Evolutionary conservation across 331 rosid genomes (phyloP), one percentile per base, ranked within the genome.

Genomic region (Malus hybrid): DNA sequence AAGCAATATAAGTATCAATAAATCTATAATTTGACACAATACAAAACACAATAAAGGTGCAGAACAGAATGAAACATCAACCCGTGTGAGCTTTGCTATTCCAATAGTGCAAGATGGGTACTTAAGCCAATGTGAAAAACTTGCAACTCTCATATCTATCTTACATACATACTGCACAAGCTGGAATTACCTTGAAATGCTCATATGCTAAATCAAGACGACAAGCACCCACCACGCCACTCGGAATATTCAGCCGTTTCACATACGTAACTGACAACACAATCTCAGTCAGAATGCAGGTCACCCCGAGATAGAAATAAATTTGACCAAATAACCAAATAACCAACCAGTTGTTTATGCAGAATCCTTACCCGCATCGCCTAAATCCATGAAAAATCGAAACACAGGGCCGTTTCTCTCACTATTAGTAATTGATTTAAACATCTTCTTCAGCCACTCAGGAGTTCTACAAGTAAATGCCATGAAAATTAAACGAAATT

Each of bases 151-250:
- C 15, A 58, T 1, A 58, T 58, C 64, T 22, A 58, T 22, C 29
- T 22, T 22, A 58, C 64, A 58, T 58, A 24, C 64, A 58, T 58
- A 24, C 64, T 58, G 7, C 10, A 22, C 32, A 10, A 22, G 10
- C 16, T 18, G 10, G 19, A 11, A 70, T 52, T 91, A 95, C 99
- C 97, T 95, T 95, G 88, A 92, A 95, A 73, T 95, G 97, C 79
- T 92, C 93, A 65, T 85, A 95, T 48, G 97, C 99, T 70, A 95
- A 85, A 83, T 92, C 99, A 69, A 95, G 97, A 67, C 96, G 92
- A 73, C 97, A 95, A 71, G 97, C 97, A 78, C 99, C 99, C 83
- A 95, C 97, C 84, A 92, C 97, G 7, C 97, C 97, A 77, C 99
- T 95, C 39, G 99, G 99, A 85, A 95, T 90, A 81, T 95, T 92